phyloP scores from a whole-genome alignment of 441 rosid species.

The Pelargonium australe region DNA sequence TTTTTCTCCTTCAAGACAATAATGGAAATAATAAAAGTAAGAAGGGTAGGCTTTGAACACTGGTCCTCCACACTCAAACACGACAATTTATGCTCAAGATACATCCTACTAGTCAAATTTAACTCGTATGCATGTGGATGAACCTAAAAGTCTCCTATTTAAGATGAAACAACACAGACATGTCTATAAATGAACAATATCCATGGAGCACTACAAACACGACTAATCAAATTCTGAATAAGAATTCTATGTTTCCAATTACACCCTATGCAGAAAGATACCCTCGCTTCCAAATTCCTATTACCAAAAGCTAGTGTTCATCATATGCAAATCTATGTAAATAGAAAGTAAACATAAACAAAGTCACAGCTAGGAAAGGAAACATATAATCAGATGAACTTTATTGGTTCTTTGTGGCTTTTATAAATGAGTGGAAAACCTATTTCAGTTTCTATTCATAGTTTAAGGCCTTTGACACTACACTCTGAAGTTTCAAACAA shows the following conservation, averaged over 20 bases:
- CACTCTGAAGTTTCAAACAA: not conserved
- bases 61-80: too few species aligned
- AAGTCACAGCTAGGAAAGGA: not conserved
- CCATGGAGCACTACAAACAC: not conserved
- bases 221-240: not conserved
- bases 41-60: not conserved
- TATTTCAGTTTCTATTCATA: not conserved
- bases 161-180: not conserved
- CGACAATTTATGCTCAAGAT: not conserved
- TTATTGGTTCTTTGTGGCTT: not conserved
- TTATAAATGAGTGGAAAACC: not conserved
- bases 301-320: not conserved
- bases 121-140: not conserved
- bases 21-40: conserved; percentile 2
- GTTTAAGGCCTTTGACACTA: not conserved
- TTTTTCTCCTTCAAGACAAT: conserved; percentile 26
- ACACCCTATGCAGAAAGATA: not conserved
- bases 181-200: not conserved
- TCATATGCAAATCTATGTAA: not conserved
- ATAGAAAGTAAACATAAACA: not conserved
- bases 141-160: not conserved
- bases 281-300: not conserved
- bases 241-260: not conserved
- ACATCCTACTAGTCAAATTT: not conserved
- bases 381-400: not conserved